These are phyloP conservation scores for Ziziphus jujuba DNA, from an alignment of 306 rosid species.

Conservation along the genomic window DNA sequence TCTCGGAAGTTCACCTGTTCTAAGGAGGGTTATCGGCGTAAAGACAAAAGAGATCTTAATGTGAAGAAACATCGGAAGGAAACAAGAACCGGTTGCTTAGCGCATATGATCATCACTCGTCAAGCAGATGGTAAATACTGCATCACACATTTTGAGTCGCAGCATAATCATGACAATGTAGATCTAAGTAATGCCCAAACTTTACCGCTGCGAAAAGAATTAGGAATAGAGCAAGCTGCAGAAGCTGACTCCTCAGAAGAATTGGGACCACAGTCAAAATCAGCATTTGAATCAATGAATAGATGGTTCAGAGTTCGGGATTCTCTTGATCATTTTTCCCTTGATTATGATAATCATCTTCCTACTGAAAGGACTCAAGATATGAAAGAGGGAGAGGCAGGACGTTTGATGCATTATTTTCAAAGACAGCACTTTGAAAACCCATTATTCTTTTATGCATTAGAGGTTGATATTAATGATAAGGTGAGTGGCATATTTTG, in stretches of 20 bases:
- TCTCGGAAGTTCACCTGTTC: slow-evolving; percentile 62
- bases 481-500: slow-evolving; percentile 51
- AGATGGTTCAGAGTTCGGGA: slow-evolving; percentile 27
- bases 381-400: slow-evolving; percentile 47
- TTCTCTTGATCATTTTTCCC: slow-evolving; percentile 25
- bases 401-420: slow-evolving; percentile 42
- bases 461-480: slow-evolving; percentile 53
- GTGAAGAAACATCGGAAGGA: slow-evolving; percentile 61
- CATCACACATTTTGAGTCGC: slow-evolving; percentile 55
- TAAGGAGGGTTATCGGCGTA: slow-evolving; percentile 64
- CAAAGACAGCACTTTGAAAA: slow-evolving; percentile 39
- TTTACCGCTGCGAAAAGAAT: slow-evolving; percentile 55
- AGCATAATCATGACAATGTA: slow-evolving; percentile 65
- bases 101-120: slow-evolving; percentile 55
- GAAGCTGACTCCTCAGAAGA: slow-evolving; percentile 31
- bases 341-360: slow-evolving; percentile 37
- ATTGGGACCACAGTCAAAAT: slow-evolving; percentile 21
- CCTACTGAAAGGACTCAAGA: slow-evolving; percentile 35
- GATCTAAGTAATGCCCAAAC: slow-evolving; percentile 49
- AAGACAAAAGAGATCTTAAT: slow-evolving; percentile 43
- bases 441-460: slow-evolving; percentile 51
- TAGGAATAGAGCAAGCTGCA: slow-evolving; percentile 30
- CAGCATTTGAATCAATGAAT: slow-evolving; percentile 24
- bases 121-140: slow-evolving; percentile 60
- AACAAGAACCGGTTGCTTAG: slow-evolving; percentile 67